phyloP scores from a whole-genome alignment of 176 grass and related monocot genomes.

The Cenchrus fungigraminus region DNA sequence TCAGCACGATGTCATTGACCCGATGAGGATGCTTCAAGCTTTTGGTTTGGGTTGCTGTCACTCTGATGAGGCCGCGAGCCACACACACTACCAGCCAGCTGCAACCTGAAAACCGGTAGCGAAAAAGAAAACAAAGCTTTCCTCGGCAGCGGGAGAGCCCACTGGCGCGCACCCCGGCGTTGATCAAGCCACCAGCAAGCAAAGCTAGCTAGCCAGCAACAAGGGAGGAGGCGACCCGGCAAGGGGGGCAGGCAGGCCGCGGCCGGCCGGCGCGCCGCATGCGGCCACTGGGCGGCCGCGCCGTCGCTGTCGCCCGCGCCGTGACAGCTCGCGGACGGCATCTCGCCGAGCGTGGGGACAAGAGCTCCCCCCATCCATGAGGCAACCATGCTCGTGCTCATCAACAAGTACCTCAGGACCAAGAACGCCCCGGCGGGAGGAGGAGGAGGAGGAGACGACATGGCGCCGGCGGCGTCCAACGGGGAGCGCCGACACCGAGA shows the following conservation, averaged over 20 bases:
- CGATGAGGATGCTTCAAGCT: neutral
- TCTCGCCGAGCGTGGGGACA: neutral
- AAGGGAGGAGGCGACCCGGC: neutral
- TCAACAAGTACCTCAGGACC: constrained; percentile 64
- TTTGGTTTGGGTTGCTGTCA: constrained; percentile 34
- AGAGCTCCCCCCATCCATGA: constrained; percentile 45
- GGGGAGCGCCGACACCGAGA: too few relatives aligned
- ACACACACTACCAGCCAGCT: too few relatives aligned
- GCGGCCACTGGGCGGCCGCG: neutral
- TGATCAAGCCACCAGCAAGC: neutral
- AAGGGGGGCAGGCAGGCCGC: neutral
- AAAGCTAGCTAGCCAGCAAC: neutral
- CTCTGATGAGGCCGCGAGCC: neutral
- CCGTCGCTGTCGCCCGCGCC: constrained; percentile 30
- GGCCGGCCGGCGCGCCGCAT: neutral
- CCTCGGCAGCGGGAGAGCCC: neutral
- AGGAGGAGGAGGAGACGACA: constrained; percentile 8
- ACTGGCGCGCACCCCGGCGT: constrained; percentile 22
- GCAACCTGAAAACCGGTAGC: neutral
- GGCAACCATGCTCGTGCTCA: constrained; percentile 70
- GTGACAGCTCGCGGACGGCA: neutral
- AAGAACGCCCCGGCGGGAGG: neutral
- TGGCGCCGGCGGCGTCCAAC: constrained; percentile 38
- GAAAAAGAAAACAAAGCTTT: neutral
- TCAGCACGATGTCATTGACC: constrained; percentile 48